Evolutionary conservation across 2,329 filamentous ascomycete species (phyloP).

Genomic region (Monosporascus sp.): DNA sequence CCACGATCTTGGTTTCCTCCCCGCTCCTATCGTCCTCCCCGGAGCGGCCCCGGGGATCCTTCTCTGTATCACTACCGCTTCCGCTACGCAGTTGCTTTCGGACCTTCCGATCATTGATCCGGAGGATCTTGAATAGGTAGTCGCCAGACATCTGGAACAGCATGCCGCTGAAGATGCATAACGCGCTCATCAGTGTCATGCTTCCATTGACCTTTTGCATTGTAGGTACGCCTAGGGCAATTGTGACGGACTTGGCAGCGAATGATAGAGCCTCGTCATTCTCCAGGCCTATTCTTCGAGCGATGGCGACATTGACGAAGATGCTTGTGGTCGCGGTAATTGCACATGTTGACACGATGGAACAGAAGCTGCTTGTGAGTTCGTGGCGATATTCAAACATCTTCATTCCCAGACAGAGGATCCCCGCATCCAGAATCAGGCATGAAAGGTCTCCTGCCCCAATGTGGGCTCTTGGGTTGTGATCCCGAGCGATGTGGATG

Average conservation of each 20-base stretch:
- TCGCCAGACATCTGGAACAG: constrained; percentile 27
- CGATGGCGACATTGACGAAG: constrained; percentile 24
- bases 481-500: constrained; percentile 8
- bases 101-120: constrained; percentile 15
- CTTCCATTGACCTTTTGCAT: constrained; percentile 23
- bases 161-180: constrained; percentile 27
- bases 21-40: neutral
- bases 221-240: constrained; percentile 26
- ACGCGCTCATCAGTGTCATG: constrained; percentile 24
- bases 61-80: constrained; percentile 4
- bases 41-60: neutral
- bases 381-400: constrained; percentile 30
- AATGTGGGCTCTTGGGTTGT: constrained; percentile 12
- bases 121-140: constrained; percentile 20
- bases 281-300: constrained; percentile 18
- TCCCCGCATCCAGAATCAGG: constrained; percentile 26
- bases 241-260: constrained; percentile 25
- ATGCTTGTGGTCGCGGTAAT: constrained; percentile 18
- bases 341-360: constrained; percentile 22
- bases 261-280: constrained; percentile 24
- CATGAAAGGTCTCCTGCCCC: constrained; percentile 26
- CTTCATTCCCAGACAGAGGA: constrained; percentile 27
- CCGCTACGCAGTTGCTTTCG: neutral
- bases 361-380: constrained; percentile 20
- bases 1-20: constrained; percentile 33